Base-by-base conservation (phyloP, 2,329 filamentous ascomycete species). In the Aspergillus melleus region DNA sequence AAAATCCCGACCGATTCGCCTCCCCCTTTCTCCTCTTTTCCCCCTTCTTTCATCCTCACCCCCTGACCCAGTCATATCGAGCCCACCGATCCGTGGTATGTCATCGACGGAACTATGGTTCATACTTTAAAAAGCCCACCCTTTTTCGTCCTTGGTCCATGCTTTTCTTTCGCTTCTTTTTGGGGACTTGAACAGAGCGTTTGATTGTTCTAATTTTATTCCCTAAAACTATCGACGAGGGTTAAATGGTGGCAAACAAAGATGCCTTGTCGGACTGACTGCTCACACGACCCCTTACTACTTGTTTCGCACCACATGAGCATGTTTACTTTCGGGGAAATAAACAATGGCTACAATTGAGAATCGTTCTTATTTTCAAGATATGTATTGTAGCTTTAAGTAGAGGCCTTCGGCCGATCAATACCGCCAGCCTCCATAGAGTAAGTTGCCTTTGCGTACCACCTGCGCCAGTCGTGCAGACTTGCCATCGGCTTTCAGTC, bases 401-500 rank as follows among this genome's bases (percentile, higher is more conserved):
- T 29, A 29, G 9, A 26, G 5, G 32, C 32, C 12, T 36, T 16
- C 11, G 14, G 44, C 19, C 19, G 11, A 22, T 47, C 19, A 74
- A 57, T 76, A 79, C 19, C 71, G 68, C 73, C 74, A 78, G 50
- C 67, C 65, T 49, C 68, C 68, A 70, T 79, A 79, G 22, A 70
- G 66, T 24, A 63, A 61, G 58, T 74, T 70, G 19, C 74, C 76
- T 29, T 67, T 67, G 50, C 64, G 69, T 19, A 74, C 72, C 24
- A 76, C 72, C 57, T 70, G 69, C 55, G 65, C 63, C 60, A 79
- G 66, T 39, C 68, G 72, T 19, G 70, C 59, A 29, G 70, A 65
- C 54, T 76, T 73, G 16, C 69, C 72, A 60, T 76, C 75, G 24
- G 74, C 68, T 24, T 60, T 60, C 19, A 74, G 72, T 59, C 68